phyloP scores from a whole-genome alignment of 192 early-diverging fungal species.

The Podila epigama region DNA sequence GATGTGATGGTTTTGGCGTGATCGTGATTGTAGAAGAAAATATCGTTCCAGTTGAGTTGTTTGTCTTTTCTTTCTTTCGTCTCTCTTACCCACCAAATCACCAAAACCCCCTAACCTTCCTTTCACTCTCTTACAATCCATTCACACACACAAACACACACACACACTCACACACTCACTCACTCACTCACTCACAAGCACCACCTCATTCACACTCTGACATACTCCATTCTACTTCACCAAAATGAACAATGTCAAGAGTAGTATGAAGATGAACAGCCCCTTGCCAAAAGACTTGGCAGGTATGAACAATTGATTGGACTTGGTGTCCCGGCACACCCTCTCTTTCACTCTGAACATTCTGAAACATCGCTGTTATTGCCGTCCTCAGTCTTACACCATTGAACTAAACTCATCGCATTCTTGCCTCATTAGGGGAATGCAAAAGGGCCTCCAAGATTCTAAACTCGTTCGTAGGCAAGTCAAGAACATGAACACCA shows the following conservation, averaged over 20 bases:
- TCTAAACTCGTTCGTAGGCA: constrained; percentile 61
- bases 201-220: background rate
- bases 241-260: constrained; percentile 30
- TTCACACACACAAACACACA: constrained; percentile 3
- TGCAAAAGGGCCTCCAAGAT: constrained; percentile 61
- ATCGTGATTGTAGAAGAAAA: too few relatives aligned
- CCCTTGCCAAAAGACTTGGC: constrained; percentile 44
- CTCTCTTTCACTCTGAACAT: background rate
- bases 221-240: too few relatives aligned
- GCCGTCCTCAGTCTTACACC: background rate
- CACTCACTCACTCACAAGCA: background rate
- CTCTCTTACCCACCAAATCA: background rate
- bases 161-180: background rate
- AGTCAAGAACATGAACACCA: background rate
- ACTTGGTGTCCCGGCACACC: background rate
- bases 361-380: background rate
- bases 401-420: background rate
- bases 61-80: background rate
- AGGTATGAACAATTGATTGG: background rate
- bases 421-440: constrained; percentile 43
- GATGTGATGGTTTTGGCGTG: too few relatives aligned
- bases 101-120: background rate
- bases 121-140: background rate
- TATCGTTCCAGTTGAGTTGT: too few relatives aligned
- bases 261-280: constrained; percentile 45